Conservation (phyloP, 768 basidiomycete genomes). For the Pisolithus marmoratus region DNA sequence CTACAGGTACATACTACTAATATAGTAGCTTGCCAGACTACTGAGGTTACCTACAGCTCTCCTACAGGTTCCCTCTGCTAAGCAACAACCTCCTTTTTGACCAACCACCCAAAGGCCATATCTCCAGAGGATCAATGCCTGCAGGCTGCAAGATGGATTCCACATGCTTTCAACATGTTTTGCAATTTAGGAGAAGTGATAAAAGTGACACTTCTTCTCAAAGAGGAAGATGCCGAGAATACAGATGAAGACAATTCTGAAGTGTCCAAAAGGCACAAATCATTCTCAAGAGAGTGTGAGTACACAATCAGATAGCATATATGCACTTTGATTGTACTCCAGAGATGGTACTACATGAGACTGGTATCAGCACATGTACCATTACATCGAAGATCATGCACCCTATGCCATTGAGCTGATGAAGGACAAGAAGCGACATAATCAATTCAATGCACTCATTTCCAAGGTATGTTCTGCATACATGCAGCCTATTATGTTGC, state of each 20-base stretch:
- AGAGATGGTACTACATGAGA: neutral
- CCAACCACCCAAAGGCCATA: neutral
- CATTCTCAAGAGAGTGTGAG: neutral
- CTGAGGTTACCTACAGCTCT: too few species aligned
- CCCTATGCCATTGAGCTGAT: neutral
- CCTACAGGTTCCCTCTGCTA: too few species aligned
- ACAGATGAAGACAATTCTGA: neutral
- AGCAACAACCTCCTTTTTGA: too few species aligned
- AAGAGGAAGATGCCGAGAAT: neutral
- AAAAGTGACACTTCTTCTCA: slow-evolving; percentile 1
- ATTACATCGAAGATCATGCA: neutral
- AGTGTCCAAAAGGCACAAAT: neutral
- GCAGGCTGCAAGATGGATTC: slow-evolving; percentile 3
- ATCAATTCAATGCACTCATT: neutral
- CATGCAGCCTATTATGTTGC: neutral
- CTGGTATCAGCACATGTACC: neutral
- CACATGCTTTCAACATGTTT: slow-evolving; percentile 3
- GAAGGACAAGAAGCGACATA: neutral
- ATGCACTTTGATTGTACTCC: neutral
- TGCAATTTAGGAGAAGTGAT: slow-evolving; percentile 1
- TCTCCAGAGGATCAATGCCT: neutral
- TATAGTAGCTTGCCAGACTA: too few species aligned
- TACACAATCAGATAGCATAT: neutral
- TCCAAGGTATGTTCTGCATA: neutral
- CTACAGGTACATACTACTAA: too few species aligned